phyloP scores from a whole-genome alignment of 2,329 filamentous ascomycete genomes.

The Neonectria ditissima region DNA sequence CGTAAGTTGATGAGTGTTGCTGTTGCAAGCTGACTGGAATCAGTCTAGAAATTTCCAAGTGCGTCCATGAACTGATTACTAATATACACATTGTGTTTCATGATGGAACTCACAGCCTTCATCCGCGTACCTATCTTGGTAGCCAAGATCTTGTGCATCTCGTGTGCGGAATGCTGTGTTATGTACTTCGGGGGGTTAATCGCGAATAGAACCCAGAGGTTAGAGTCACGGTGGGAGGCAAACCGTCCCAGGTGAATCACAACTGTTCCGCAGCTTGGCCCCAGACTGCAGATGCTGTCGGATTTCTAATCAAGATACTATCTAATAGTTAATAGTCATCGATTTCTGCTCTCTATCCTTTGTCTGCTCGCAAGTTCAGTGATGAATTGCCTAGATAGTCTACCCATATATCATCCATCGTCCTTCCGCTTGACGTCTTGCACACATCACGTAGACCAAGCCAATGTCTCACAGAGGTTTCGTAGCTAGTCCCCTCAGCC shows the following conservation, averaged over 20 bases:
- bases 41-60: constrained; percentile 42
- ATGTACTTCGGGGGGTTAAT: background rate
- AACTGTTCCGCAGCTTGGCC: background rate
- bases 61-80: constrained; percentile 33
- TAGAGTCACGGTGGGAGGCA: background rate
- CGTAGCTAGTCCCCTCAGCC: constrained; percentile 61
- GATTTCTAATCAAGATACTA: background rate
- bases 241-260: background rate
- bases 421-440: background rate
- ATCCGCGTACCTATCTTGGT: background rate
- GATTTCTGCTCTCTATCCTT: background rate
- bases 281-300: background rate
- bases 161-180: background rate
- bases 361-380: background rate
- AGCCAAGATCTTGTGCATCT: background rate
- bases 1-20: constrained; percentile 25
- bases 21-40: constrained; percentile 23
- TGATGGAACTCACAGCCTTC: background rate
- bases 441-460: background rate
- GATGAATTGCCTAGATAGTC: background rate
- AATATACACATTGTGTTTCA: constrained; percentile 26
- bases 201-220: background rate
- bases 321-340: background rate
- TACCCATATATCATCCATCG: background rate
- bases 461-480: constrained; percentile 46